Percentiles rank a stretch among this genome's conserved stretches.
Evolutionary conservation across 2,329 filamentous ascomycete species (phyloP).

Genomic region (Amylocarpus encephaloides): DNA sequence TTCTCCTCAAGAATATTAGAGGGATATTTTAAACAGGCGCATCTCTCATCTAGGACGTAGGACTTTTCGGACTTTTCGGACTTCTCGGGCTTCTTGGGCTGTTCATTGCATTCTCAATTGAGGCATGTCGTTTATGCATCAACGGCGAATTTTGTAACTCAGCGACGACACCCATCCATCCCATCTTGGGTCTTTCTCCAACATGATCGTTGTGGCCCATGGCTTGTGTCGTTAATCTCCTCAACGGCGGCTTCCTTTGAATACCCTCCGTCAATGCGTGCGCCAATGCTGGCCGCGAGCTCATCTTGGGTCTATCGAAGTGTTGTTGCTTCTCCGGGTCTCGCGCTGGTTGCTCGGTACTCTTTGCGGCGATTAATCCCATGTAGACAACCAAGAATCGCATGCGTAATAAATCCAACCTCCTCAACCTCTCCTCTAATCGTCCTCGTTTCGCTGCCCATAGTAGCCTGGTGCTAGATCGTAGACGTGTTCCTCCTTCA

Average conservation of each 20-base stretch:
- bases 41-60: too few species aligned
- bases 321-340: constrained; percentile 23
- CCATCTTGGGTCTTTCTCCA: constrained; percentile 42
- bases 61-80: too few species aligned
- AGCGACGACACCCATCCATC: constrained; percentile 58
- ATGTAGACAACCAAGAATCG: constrained; percentile 59
- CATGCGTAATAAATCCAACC: constrained; percentile 57
- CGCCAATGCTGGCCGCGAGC: constrained; percentile 19
- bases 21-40: too few species aligned
- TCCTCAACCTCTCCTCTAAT: constrained; percentile 51
- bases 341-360: constrained; percentile 16
- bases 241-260: constrained; percentile 36
- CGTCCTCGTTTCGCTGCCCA: constrained; percentile 50
- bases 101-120: constrained; percentile 52
- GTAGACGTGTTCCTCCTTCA: constrained; percentile 41
- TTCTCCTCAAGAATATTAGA: too few species aligned
- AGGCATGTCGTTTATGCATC: constrained; percentile 56
- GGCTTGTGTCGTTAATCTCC: constrained; percentile 47
- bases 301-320: constrained; percentile 16
- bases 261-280: constrained; percentile 27
- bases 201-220: constrained; percentile 47
- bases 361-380: constrained; percentile 46
- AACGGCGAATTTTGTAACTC: constrained; percentile 56
- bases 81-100: constrained; percentile 14
- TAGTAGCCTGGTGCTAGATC: constrained; percentile 44